Evolutionary conservation across 495 filamentous ascomycete genomes (phyloP).

Genomic region (Ascodesmis nigricans): DNA sequence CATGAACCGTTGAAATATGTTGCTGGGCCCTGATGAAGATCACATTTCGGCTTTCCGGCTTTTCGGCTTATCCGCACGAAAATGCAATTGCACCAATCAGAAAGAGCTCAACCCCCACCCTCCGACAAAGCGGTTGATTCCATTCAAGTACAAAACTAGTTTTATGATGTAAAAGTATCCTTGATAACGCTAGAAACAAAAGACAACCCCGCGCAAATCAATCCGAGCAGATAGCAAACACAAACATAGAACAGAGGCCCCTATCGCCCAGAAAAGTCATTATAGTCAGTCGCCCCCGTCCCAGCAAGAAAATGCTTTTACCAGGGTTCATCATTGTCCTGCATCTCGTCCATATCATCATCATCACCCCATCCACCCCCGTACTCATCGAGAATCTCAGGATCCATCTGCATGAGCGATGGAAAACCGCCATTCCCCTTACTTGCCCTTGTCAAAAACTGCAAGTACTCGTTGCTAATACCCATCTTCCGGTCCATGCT

Average conservation of each 20-base stretch:
- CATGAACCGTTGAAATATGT: too few relatives aligned
- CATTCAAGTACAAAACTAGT: too few relatives aligned
- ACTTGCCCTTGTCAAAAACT: constrained; percentile 11
- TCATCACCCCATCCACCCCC: constrained; percentile 19
- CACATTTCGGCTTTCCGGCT: too few relatives aligned
- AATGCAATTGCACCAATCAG: too few relatives aligned
- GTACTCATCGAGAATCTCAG: constrained; percentile 18
- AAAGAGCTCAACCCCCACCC: too few relatives aligned
- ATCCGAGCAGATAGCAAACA: background rate
- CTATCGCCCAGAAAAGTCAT: background rate
- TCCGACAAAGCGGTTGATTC: too few relatives aligned
- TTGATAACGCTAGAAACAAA: constrained; percentile 1
- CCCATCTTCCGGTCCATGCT: constrained; percentile 19
- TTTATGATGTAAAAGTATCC: too few relatives aligned
- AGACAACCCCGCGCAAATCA: constrained; percentile 5
- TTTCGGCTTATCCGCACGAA: too few relatives aligned
- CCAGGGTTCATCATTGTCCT: constrained; percentile 19
- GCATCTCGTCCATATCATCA: constrained; percentile 21
- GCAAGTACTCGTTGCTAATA: constrained; percentile 20
- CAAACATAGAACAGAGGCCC: background rate
- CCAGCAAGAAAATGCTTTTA: background rate
- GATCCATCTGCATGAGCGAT: constrained; percentile 12
- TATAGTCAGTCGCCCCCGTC: too few relatives aligned
- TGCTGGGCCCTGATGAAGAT: too few relatives aligned
- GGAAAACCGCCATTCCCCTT: constrained; percentile 13